Percentiles rank a stretch among this genome's conserved stretches.
Evolutionary conservation across 768 basidiomycete species (phyloP).

Genomic region (Bullera alba): DNA sequence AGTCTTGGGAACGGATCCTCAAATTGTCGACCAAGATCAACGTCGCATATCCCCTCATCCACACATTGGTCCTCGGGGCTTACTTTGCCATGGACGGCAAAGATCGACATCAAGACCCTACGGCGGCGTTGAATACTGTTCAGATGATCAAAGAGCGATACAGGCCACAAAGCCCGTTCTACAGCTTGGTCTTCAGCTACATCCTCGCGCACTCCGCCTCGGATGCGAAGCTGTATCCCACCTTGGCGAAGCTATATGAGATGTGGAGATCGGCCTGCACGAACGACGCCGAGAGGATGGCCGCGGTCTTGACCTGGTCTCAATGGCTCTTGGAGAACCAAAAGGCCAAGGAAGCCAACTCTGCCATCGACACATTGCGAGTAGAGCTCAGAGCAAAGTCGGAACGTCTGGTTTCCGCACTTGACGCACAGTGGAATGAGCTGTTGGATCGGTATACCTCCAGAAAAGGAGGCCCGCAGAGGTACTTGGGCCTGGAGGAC

Average conservation of each 20-base stretch:
- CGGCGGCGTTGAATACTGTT: not conserved
- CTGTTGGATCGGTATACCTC: not conserved
- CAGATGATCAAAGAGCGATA: not conserved
- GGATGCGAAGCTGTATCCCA: not conserved
- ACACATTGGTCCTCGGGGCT: not conserved
- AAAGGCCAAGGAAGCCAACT: not conserved
- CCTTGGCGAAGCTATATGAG: not conserved
- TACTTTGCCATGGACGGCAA: not conserved
- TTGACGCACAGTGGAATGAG: not conserved
- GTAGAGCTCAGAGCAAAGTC: not conserved
- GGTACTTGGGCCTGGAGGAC: no score
- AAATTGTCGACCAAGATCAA: not conserved
- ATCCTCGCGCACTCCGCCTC: slow-evolving; percentile 12
- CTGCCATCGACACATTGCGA: not conserved
- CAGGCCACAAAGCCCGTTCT: not conserved
- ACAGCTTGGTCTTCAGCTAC: slow-evolving; percentile 11
- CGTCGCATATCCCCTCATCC: not conserved
- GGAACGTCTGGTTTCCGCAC: no score
- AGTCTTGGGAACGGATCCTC: not conserved
- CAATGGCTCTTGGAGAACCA: not conserved
- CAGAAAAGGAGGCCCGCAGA: no score
- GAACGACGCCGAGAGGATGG: not conserved
- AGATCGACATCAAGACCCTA: not conserved
- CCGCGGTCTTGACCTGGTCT: not conserved
- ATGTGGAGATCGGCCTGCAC: not conserved